Evolutionary conservation across 73 alveolate species (phyloP).

Genomic region (Symbiodinium pilosum): DNA sequence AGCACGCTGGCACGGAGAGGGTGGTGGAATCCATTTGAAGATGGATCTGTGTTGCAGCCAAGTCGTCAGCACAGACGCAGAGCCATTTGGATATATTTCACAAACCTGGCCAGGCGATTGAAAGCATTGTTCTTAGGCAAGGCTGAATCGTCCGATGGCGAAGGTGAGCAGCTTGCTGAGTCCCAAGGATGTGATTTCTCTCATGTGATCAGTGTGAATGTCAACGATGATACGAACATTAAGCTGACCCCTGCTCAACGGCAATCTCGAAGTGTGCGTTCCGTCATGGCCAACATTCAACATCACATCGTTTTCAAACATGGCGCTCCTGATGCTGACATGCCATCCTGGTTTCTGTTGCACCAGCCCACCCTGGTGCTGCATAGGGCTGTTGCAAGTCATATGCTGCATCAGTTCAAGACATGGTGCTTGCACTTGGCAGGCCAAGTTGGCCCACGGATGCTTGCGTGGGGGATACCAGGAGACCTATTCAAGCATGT

Average conservation of each 20-base stretch:
- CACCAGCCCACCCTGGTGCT: conserved; percentile 39
- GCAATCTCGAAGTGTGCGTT: background rate
- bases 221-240: conserved; percentile 30
- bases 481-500: background rate
- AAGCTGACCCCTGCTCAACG: background rate
- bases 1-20: background rate
- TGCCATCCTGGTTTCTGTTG: background rate
- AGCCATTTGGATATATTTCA: conserved; percentile 25
- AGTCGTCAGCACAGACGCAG: background rate
- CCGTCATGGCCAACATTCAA: conserved; percentile 7
- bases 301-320: background rate
- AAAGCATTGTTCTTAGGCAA: background rate
- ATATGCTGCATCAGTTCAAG: background rate
- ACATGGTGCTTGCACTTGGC: background rate
- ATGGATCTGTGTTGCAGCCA: background rate
- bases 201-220: background rate
- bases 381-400: background rate
- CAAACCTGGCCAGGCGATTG: background rate
- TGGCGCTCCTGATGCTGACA: too few relatives aligned
- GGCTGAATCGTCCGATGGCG: too few relatives aligned
- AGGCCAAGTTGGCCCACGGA: conserved; percentile 5
- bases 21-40: background rate
- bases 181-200: too few relatives aligned
- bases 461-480: background rate
- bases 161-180: too few relatives aligned